phyloP scores from a whole-genome alignment of 768 basidiomycete species.

The Lyophyllum semitale region DNA sequence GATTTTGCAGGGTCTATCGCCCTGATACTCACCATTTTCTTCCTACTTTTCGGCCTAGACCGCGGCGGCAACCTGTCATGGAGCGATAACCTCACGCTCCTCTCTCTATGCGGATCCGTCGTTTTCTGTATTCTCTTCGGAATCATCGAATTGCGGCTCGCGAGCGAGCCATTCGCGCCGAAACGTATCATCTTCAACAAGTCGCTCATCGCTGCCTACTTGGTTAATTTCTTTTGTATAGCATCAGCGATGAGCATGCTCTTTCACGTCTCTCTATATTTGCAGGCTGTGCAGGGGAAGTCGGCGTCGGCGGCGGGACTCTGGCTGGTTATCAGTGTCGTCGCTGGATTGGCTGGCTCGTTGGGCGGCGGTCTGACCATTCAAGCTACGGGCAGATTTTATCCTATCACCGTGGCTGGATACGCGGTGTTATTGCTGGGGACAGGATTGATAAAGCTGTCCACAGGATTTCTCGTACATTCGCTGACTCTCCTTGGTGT shows the following conservation, averaged over 20 bases:
- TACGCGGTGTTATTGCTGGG: conserved; percentile 43
- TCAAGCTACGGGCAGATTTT: conserved; percentile 61
- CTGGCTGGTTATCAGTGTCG: conserved; percentile 50
- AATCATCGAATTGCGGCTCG: conserved; percentile 48
- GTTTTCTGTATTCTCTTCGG: conserved; percentile 40
- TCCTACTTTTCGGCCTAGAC: conserved; percentile 60
- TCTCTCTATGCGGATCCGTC: conserved; percentile 34
- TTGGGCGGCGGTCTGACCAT: conserved; percentile 54
- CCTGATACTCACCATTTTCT: conserved; percentile 56
- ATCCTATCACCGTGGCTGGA: conserved; percentile 45
- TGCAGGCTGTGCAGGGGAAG: conserved; percentile 56
- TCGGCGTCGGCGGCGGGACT: conserved; percentile 51
- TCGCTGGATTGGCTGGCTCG: conserved; percentile 50
- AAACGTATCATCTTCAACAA: conserved; percentile 51
- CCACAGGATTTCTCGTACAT: conserved; percentile 38
- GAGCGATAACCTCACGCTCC: conserved; percentile 39
- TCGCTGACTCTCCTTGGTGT: conserved; percentile 39
- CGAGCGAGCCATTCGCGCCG: conserved; percentile 64
- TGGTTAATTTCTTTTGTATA: conserved; percentile 60
- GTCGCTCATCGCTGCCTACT: conserved; percentile 52
- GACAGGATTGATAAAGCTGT: conserved; percentile 34
- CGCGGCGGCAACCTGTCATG: conserved; percentile 53
- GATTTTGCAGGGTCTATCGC: conserved; percentile 63
- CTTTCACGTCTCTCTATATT: conserved; percentile 57
- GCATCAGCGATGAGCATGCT: conserved; percentile 44